Base-by-base conservation (phyloP, 2,329 filamentous ascomycete species). In the Colletotrichum sublineola region DNA sequence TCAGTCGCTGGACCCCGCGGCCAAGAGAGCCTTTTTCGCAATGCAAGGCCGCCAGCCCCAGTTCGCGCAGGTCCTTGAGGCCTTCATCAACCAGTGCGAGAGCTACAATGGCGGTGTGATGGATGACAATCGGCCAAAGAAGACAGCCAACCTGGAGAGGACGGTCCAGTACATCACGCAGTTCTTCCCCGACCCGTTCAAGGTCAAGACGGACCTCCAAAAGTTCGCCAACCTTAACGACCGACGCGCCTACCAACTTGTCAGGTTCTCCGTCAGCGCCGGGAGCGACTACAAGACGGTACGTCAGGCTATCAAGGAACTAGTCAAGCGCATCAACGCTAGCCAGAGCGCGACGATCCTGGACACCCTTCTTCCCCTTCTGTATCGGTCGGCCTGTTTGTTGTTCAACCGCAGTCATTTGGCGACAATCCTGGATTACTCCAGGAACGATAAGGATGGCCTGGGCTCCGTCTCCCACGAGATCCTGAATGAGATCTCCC, bases 381-480 rank as follows among this genome's bases (percentile, higher is more conserved):
- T 98, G 5, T 97, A 97, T 79, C 91, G 94, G 55, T 92, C 92
- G 67, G 93, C 94, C 44, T 91, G 94, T 70, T 87, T 99, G 74
- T 89, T 97, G 75, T 98, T 97, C 84, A 99, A 98, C 83, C 92
- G 94, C 78, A 98, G 96, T 79, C 95, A 99, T 79, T 91, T 99
- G 24, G 91, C 95, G 3, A 91, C 94, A 0, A 96, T 98, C 74
- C 94, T 98, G 85, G 92, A 95, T 70, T 93, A 92, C 77, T 95
- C 95, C 14, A 92, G 94, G 77, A 95, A 91, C 12, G 93, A 98
- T 78, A 92, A 95, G 78, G 90, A 93, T 61, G 92, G 91, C 0
- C 86, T 98, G 61, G 94, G 93, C 7, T 85, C 89, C 29, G 91
- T 93, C 18, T 96, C 96, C 1, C 95, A 98, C 78, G 94, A 97